A percentile compares a stretch with the other conserved stretches of the same genome.
Evolutionary conservation across 352 stramenopile species (phyloP).

Genomic region (Globisporangium rhizosaccharum): DNA sequence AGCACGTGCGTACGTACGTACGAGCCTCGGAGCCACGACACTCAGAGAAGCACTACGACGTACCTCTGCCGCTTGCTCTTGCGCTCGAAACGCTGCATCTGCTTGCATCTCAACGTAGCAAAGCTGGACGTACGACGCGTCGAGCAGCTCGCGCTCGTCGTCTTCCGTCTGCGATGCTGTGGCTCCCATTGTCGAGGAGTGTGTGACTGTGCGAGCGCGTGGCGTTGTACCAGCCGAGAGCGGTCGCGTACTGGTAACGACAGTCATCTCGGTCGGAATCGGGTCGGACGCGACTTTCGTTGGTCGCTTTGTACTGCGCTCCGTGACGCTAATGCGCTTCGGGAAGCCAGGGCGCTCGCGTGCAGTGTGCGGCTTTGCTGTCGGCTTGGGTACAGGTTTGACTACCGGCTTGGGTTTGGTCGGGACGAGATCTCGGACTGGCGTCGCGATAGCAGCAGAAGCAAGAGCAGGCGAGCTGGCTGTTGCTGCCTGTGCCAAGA

Average conservation of each 20-base stretch:
- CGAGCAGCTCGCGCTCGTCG: conserved; percentile 44
- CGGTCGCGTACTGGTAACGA: neutral
- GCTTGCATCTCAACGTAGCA: conserved; percentile 39
- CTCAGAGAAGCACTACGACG: neutral
- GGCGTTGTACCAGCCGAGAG: neutral
- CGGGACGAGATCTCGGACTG: neutral
- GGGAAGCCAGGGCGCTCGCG: conserved; percentile 14
- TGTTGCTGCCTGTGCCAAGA: conserved; percentile 1
- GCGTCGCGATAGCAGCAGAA: neutral
- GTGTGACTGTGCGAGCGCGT: neutral
- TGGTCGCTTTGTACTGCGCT: conserved; percentile 16
- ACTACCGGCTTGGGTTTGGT: neutral
- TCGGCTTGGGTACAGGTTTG: neutral
- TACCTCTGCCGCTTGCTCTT: conserved; percentile 49
- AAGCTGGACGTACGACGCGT: conserved; percentile 47
- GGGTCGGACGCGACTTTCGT: conserved; percentile 10
- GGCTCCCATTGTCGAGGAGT: neutral
- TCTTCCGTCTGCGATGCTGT: conserved; percentile 8
- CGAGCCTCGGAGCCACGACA: neutral
- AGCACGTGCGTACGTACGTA: too few relatives aligned
- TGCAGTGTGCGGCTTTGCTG: neutral
- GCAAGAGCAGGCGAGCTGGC: neutral
- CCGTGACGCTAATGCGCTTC: conserved; percentile 11
- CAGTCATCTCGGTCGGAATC: conserved; percentile 2
- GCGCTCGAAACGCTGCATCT: conserved; percentile 25